These are phyloP conservation scores for Knufia petricola DNA, from an alignment of 2,329 filamentous ascomycete species.

Conservation along the genomic window DNA sequence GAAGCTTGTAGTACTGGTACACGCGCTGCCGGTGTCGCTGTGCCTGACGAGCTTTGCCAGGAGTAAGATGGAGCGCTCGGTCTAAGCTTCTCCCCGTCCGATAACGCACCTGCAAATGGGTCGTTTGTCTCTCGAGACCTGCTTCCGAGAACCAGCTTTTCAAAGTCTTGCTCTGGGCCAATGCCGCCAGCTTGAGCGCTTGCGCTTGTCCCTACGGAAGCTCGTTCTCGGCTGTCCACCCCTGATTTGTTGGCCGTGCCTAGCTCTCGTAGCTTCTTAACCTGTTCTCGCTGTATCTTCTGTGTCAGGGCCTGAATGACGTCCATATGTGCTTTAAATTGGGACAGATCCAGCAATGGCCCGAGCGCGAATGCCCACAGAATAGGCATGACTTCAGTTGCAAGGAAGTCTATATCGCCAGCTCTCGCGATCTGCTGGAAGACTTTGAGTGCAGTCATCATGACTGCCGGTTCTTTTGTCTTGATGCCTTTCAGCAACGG, in stretches of 20 bases:
- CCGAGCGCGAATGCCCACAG: constrained; percentile 89
- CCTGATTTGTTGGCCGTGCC: constrained; percentile 44
- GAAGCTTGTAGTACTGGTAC: constrained; percentile 21
- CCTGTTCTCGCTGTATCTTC: constrained; percentile 81
- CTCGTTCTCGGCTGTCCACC: constrained; percentile 20
- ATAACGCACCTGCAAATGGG: constrained; percentile 25
- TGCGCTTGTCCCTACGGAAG: constrained; percentile 31
- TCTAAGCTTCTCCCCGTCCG: constrained; percentile 24
- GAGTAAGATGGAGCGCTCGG: constrained; percentile 31
- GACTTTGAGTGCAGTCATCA: constrained; percentile 83
- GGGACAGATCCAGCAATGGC: constrained; percentile 73
- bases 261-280: constrained; percentile 76
- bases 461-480: constrained; percentile 94
- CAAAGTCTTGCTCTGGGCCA: constrained; percentile 65
- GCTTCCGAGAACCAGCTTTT: constrained; percentile 75
- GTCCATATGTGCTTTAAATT: constrained; percentile 84
- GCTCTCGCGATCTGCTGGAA: constrained; percentile 71
- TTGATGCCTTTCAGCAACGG: constrained; percentile 87
- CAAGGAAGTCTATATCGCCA: constrained; percentile 83
- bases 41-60: constrained; percentile 31
- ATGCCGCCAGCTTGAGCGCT: constrained; percentile 41
- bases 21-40: constrained; percentile 14
- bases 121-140: constrained; percentile 31
- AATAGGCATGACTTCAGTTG: constrained; percentile 79
- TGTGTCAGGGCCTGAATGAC: constrained; percentile 72